These are phyloP conservation scores for Crithidia mellificae DNA, from an alignment of 208 protist genomes.

Conservation along the genomic window DNA sequence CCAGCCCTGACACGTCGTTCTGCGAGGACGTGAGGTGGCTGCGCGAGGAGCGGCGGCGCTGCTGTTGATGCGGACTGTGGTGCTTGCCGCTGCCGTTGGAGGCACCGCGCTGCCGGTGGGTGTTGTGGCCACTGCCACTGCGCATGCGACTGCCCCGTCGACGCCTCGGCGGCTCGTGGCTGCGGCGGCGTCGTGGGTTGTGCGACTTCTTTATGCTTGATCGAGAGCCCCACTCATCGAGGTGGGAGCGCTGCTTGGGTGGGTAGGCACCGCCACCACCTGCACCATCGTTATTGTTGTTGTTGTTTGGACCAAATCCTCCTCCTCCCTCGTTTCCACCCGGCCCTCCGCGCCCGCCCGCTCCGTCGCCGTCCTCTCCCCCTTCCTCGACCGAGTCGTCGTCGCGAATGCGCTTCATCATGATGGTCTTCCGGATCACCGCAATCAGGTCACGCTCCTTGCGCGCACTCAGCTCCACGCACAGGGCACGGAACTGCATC, in stretches of 20 bases:
- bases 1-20: background rate
- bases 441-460: constrained; percentile 54
- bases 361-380: background rate
- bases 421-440: constrained; percentile 48
- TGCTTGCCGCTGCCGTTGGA: background rate
- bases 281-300: background rate
- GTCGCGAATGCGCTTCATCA: constrained; percentile 37
- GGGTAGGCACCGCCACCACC: background rate
- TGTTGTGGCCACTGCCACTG: background rate
- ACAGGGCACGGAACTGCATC: constrained; percentile 58
- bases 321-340: background rate
- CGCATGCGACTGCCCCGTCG: background rate
- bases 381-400: background rate
- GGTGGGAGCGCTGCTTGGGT: constrained; percentile 3
- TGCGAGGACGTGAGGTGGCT: background rate
- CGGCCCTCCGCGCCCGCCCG: no score
- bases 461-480: constrained; percentile 48
- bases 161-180: no score
- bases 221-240: background rate
- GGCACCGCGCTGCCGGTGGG: background rate
- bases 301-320: no score
- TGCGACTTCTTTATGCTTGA: no score
- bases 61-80: background rate
- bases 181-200: background rate
- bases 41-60: background rate